Percentiles rank a stretch among this genome's conserved stretches.
Conservation (phyloP, 1,139 yeast genomes). For the Pneumocystis jirovecii region DNA sequence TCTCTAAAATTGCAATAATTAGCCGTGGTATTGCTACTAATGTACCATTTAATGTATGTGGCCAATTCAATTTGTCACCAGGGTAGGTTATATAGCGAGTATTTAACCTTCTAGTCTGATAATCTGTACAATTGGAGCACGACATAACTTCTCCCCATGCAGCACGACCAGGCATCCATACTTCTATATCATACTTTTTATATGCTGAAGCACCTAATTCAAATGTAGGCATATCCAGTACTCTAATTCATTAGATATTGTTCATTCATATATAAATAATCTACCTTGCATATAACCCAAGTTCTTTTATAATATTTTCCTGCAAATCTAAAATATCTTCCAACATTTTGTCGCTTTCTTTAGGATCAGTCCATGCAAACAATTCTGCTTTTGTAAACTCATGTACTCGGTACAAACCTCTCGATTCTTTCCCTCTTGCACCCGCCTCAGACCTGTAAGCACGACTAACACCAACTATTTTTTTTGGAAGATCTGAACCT, state of each 20-base stretch:
- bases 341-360: constrained; percentile 30
- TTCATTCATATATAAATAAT: not conserved
- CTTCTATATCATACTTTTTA: constrained; percentile 86
- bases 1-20: constrained; percentile 76
- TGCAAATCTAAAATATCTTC: constrained; percentile 54
- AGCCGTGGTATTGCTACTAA: constrained; percentile 92
- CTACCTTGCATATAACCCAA: constrained; percentile 52
- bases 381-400: constrained; percentile 96
- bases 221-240: constrained; percentile 74
- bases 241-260: constrained; percentile 27
- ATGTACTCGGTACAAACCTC: constrained; percentile 87
- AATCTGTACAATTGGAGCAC: constrained; percentile 83
- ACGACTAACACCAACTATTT: constrained; percentile 68
- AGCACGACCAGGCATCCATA: constrained; percentile 97
- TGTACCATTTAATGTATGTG: constrained; percentile 85
- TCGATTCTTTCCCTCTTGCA: constrained; percentile 83
- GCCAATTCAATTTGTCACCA: constrained; percentile 30
- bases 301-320: constrained; percentile 41
- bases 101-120: constrained; percentile 70
- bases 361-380: constrained; percentile 51
- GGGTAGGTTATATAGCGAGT: constrained; percentile 34
- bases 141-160: constrained; percentile 89
- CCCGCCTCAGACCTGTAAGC: constrained; percentile 96
- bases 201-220: constrained; percentile 91
- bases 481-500: constrained; percentile 34